Percentiles rank a stretch among this genome's conserved stretches.
Evolutionary conservation across 225 moss, liverwort and hornwort species (phyloP).

Genomic region (Pseudisothecium myosuroides): DNA sequence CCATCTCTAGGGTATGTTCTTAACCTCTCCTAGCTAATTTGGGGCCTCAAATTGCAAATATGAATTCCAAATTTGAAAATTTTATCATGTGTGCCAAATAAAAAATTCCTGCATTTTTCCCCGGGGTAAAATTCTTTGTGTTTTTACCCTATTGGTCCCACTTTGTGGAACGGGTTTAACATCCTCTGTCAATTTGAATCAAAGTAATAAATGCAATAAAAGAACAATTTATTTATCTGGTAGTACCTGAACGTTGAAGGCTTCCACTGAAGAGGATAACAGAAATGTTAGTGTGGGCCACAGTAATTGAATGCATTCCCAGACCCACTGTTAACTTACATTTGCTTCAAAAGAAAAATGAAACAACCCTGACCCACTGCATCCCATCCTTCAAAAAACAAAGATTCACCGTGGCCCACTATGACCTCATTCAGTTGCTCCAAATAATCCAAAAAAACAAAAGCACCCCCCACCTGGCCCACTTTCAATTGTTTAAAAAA

Average conservation of each 20-base stretch:
- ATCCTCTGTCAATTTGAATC: not conserved
- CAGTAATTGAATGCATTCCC: not conserved
- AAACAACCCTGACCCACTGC: not conserved
- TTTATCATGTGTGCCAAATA: too few species aligned
- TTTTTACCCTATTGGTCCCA: too few species aligned
- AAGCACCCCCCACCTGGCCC: not conserved
- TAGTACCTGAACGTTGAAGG: not conserved
- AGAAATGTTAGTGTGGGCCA: not conserved
- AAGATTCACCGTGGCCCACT: not conserved
- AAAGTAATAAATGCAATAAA: not conserved
- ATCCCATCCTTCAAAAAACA: not conserved
- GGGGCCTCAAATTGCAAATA: too few species aligned
- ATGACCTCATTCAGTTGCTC: not conserved
- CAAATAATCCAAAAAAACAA: not conserved
- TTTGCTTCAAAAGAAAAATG: not conserved
- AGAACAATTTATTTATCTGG: not conserved
- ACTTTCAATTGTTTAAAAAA: not conserved
- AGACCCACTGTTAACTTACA: not conserved
- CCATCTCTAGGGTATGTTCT: too few species aligned
- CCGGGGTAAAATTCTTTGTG: too few species aligned
- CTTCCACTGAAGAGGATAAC: not conserved
- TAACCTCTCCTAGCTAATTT: too few species aligned
- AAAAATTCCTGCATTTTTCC: too few species aligned
- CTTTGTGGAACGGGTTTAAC: too few species aligned
- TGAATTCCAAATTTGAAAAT: too few species aligned